A percentile compares a stretch with the other conserved stretches of the same genome.
These are phyloP conservation scores for Gyrodon lividus DNA, from an alignment of 768 basidiomycete genomes.

Conservation along the genomic window DNA sequence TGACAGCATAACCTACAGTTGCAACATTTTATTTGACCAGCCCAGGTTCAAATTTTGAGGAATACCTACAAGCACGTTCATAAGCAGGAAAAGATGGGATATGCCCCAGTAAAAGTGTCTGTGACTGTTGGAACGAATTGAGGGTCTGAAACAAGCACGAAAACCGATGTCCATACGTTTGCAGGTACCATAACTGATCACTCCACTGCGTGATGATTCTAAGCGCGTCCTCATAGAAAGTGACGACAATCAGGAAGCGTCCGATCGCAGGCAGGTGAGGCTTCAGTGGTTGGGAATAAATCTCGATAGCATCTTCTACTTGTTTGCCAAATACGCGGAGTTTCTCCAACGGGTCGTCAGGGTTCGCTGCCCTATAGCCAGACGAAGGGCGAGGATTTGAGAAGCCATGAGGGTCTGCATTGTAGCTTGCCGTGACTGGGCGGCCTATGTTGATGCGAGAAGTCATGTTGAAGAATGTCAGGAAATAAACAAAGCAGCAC, in stretches of 20 bases:
- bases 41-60: background rate
- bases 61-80: constrained; percentile 86
- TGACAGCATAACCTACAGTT: constrained; percentile 76
- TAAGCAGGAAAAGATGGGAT: constrained; percentile 86
- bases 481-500: background rate
- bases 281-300: constrained; percentile 88
- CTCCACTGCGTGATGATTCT: constrained; percentile 93
- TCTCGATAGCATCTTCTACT: constrained; percentile 91
- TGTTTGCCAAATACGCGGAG: constrained; percentile 66
- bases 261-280: constrained; percentile 94
- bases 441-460: constrained; percentile 83
- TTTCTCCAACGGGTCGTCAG: constrained; percentile 80
- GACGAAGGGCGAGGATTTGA: constrained; percentile 66
- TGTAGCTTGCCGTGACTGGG: constrained; percentile 59
- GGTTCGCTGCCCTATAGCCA: constrained; percentile 78
- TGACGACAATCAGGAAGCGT: constrained; percentile 95
- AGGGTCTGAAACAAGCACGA: constrained; percentile 3
- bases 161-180: constrained; percentile 61
- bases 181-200: constrained; percentile 98
- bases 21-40: background rate
- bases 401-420: constrained; percentile 76
- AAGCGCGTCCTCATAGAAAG: constrained; percentile 95
- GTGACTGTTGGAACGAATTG: constrained; percentile 54
- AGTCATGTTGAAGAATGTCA: constrained; percentile 50
- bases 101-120: constrained; percentile 94